Conservation (phyloP, 164 flowering plant genomes). For the Magnolia changhungtana region DNA sequence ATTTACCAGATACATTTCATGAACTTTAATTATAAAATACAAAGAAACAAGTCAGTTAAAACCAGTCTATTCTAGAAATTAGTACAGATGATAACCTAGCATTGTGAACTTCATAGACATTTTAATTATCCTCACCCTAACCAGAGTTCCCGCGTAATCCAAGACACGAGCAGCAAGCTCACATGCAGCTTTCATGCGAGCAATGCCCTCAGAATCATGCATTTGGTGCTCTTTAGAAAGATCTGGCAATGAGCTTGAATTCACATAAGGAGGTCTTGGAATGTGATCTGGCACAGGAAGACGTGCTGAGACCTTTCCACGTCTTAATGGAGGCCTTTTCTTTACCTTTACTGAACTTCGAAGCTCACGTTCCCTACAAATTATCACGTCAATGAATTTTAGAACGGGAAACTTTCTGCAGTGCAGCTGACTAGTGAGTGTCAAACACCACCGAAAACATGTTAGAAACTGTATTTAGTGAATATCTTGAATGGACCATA, state of each 20-base stretch:
- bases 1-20: background rate
- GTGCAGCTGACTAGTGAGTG: background rate
- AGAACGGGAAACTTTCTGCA: background rate
- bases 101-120: background rate
- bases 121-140: conserved; percentile 52
- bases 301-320: conserved; percentile 70
- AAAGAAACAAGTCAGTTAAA: background rate
- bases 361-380: conserved; percentile 60
- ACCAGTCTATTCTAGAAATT: background rate
- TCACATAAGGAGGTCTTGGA: conserved; percentile 80
- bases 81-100: background rate
- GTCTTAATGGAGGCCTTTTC: conserved; percentile 63
- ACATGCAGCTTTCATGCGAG: conserved; percentile 78
- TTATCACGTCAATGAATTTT: background rate
- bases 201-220: conserved; percentile 76
- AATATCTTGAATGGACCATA: no score
- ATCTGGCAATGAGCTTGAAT: conserved; percentile 52
- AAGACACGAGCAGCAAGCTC: conserved; percentile 93
- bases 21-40: no score
- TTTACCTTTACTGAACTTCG: conserved; percentile 25
- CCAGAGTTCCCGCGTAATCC: conserved; percentile 81
- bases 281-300: conserved; percentile 86
- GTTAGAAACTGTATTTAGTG: no score
- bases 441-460: no score
- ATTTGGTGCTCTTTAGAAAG: conserved; percentile 64